Evolutionary conservation across 192 early-diverging fungal genomes (phyloP), one percentile per base, ranked within the genome.

Genomic region (Coemansia sp.): DNA sequence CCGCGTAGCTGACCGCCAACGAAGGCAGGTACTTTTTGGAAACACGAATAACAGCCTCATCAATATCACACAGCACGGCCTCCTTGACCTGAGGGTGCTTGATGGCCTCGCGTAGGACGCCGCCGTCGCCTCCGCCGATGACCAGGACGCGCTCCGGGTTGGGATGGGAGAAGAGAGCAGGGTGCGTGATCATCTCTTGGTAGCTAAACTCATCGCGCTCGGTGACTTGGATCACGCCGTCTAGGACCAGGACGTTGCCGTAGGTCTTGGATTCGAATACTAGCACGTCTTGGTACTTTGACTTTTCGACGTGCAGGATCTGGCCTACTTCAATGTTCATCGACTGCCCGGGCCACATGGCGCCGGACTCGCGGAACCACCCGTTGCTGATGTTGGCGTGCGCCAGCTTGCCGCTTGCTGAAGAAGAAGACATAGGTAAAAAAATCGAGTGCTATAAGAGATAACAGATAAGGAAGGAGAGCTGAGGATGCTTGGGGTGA

Each of bases 171-270:
- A 92, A 96, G 79, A 99, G 84, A 21, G 98, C 93, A 33, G 96
- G 83, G 71, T 99, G 96, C 58, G 96, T 93, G 86, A 99, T 99
- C 96, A 98, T 99, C 86, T 99, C 98, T 85, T 99, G 98, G 87
- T 98, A 98, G 84, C 95, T 88, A 78, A 97, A 98, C 85, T 99
- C 98, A 84, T 99, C 98, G 78, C 95, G 91, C 86, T 99, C 98
- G 72, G 96, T 98, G 58, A 89, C 88, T 78, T 99, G 98, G 84
- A 99, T 96, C 47, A 96, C 96, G 66, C 96, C 96, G 79, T 99
- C 98, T 49, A 99, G 91, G 19, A 97, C 95, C 19, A 99, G 87
- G 35, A 98, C 96, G 77, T 94, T 98, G 70, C 98, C 98, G 77
- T 98, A 93, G 82, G 90, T 91, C 74, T 88, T 88, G 53, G 94